Evolutionary conservation across 345 rosid species (phyloP), one percentile per base, ranked within the genome.

Genomic region (Erodium maritimum): DNA sequence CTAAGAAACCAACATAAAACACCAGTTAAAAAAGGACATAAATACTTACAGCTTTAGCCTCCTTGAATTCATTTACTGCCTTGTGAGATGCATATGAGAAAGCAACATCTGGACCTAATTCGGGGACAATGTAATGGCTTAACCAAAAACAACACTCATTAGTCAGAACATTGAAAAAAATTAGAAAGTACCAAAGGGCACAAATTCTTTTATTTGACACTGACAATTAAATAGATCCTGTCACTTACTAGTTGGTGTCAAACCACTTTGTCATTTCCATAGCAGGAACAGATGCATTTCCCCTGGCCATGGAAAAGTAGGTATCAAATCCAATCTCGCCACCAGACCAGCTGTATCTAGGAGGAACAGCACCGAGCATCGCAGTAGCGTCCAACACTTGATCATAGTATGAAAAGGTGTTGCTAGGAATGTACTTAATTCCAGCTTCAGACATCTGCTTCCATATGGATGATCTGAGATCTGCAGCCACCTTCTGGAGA

Each of bases 181-280:
- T 29, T 29, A 29, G 9, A 29, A 6, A 3, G 37, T 29, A 29
- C 37, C 5, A 29, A 29, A 29, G 9, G 9, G 5, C 37, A n/a
- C 37, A 29, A 29, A 29, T 29, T 29, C 37, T 29, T 29, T 11
- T 29, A 29, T 29, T 29, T 29, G 37, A 29, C 4, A 11, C 37
- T 5, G 9, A 29, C 37, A 11, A 29, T 6, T 29, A 11, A 29
- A 29, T 19, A 19, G 4, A n/a, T 24, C 19, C 25, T 21, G 19
- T 60, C 56, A 91, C 98, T 84, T 74, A 91, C 98, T 91, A 91
- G 88, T 91, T 91, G 80, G 98, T 91, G 81, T 91, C 98, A 62
- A 91, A 88, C 98, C 98, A 91, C 91, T 91, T 91, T 75, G 96
- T 91, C 98, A 91, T 91, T 72, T 91, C 98, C 98, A 91, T 91